phyloP scores from a whole-genome alignment of 345 rosid genomes.

The Erucastrum elatum region DNA sequence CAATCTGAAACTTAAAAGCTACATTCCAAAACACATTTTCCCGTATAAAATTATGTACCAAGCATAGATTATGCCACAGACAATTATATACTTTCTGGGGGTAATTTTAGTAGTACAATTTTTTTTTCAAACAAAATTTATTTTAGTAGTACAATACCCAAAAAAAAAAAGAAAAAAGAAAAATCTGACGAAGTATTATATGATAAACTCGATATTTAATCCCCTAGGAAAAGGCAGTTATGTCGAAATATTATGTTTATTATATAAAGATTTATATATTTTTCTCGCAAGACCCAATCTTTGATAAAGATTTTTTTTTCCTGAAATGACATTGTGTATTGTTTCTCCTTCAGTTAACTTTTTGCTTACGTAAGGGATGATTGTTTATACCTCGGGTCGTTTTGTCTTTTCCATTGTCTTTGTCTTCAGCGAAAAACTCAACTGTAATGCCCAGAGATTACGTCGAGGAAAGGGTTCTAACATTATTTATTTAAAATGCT shows the following conservation, averaged over 20 bases:
- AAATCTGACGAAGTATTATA: background rate
- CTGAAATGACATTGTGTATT: background rate
- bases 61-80: background rate
- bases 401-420: conserved; percentile 26
- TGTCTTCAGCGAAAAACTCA: conserved; percentile 34
- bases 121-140: too few relatives aligned
- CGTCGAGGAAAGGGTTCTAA: conserved; percentile 37
- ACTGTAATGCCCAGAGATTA: conserved; percentile 27
- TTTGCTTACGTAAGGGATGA: conserved; percentile 24
- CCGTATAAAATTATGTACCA: background rate
- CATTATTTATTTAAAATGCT: conserved; percentile 4
- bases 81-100: background rate
- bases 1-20: background rate
- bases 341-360: conserved; percentile 10
- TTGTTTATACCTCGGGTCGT: conserved; percentile 26
- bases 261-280: background rate
- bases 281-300: background rate
- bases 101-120: background rate
- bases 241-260: background rate
- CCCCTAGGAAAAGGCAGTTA: too few relatives aligned
- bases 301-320: background rate
- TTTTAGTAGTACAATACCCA: too few relatives aligned
- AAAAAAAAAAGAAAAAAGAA: too few relatives aligned
- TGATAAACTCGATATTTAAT: background rate
- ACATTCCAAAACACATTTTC: background rate